Conservation (phyloP, 306 rosid species). For the Acacia melanoxylon region DNA sequence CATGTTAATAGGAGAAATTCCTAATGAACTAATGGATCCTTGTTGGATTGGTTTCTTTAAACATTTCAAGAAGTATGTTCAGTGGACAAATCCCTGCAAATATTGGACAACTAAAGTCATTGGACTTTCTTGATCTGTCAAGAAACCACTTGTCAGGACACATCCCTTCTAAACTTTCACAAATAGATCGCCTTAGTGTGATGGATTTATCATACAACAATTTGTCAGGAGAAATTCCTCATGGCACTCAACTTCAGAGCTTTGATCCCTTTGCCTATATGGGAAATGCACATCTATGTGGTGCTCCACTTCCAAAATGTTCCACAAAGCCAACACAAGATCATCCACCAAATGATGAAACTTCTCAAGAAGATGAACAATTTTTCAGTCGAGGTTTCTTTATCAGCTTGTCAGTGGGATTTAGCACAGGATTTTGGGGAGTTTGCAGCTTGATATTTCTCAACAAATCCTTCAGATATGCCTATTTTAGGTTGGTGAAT, state of each 20-base stretch:
- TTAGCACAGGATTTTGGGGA: background rate
- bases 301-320: conserved; percentile 16
- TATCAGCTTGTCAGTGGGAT: background rate
- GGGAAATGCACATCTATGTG: conserved; percentile 44
- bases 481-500: too few species aligned
- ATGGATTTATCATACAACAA: background rate
- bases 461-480: too few species aligned
- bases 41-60: background rate
- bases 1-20: background rate
- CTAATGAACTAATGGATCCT: background rate
- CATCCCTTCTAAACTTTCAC: background rate
- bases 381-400: background rate
- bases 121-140: background rate
- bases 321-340: background rate
- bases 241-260: background rate
- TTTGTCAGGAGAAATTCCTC: background rate
- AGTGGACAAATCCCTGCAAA: background rate
- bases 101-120: background rate
- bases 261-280: background rate
- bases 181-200: background rate
- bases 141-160: background rate
- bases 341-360: background rate
- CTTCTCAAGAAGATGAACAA: background rate
- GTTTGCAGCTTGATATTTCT: background rate
- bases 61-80: background rate